Base-by-base conservation (phyloP, 2,329 filamentous ascomycete species). In the Beauveria australis region DNA sequence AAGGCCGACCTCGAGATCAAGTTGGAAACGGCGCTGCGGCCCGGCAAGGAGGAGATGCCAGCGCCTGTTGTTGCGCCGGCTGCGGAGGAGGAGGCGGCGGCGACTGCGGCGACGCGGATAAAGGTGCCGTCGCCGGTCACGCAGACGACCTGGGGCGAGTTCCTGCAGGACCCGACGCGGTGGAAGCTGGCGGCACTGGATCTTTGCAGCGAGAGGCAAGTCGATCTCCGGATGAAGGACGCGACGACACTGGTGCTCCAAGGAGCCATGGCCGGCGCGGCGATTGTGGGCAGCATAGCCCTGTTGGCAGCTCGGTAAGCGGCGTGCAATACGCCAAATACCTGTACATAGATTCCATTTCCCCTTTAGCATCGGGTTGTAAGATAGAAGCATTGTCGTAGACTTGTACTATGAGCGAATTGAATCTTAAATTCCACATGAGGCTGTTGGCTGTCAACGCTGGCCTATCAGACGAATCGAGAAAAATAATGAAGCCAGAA, bases 241-340 rank as follows among this genome's bases (percentile, higher is more conserved):
- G 75, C 88, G 37, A 90, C 89, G 2, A 73, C 87, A n/a, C 76
- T 89, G 65, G 86, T 83, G 53, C 74, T 91, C 41, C 84, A 92
- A 72, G 83, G 88, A 59, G 85, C 82, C 8, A 79, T 83, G 30
- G 81, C 84, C 0, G 89, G 89, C n/a, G 88, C 85, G 12, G 78
- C 80, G 0, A 65, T 89, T 18, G 81, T 81, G 57, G 81, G 80
- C 41, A 72, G 82, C 44, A 66, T 88, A 57, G 78, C 79, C 5
- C 64, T 86, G 47, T 68, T 83, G 48, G 65, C 81, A 24, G 70
- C 78, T 53, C 72, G 78, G 5, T 52, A 30, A 44, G 10, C 49
- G 5, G 3, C 28, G 18, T 16, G 33, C 33, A 37, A 46, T 12
- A 55, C 48, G 18, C 3, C 26, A 46, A 8, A 44, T 10, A 30